Conservation (phyloP, 129 eudicot genomes). For the Helichrysum umbraculigerum region DNA sequence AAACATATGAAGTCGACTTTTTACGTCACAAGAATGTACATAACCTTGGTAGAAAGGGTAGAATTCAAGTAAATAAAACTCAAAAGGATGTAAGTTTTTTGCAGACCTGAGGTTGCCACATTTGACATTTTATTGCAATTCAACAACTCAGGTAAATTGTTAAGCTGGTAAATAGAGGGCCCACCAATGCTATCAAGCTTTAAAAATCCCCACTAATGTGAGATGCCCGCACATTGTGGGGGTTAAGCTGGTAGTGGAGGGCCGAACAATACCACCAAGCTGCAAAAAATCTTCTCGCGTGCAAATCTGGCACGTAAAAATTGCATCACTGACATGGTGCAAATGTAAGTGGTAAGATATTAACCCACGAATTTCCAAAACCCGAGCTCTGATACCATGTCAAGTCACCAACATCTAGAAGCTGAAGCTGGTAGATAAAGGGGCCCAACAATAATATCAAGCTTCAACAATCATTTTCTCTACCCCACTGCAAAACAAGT, state of each 20-base stretch:
- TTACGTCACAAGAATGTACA: conserved; percentile 17
- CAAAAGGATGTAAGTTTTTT: background rate
- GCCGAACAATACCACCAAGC: conserved; percentile 10
- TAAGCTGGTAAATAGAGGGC: conserved; percentile 16
- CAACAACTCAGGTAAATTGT: conserved; percentile 18
- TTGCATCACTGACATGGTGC: conserved; percentile 16
- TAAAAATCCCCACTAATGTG: conserved; percentile 15
- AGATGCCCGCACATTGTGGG: conserved; percentile 17
- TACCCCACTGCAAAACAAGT: conserved; percentile 45
- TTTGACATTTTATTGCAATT: conserved; percentile 14
- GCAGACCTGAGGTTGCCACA: conserved; percentile 17
- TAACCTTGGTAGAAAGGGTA: background rate
- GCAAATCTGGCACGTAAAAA: conserved; percentile 19
- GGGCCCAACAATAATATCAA: conserved; percentile 46
- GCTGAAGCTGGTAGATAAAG: conserved; percentile 49
- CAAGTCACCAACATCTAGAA: conserved; percentile 49
- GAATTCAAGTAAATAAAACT: background rate
- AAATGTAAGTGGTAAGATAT: conserved; percentile 18
- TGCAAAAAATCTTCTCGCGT: conserved; percentile 25
- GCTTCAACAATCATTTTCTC: conserved; percentile 36
- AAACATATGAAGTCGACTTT: conserved; percentile 10
- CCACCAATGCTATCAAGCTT: conserved; percentile 33
- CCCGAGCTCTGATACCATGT: conserved; percentile 42
- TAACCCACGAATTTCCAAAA: conserved; percentile 32
- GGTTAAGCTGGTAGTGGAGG: conserved; percentile 29